These are phyloP conservation scores for Arxiozyma bovina DNA, from an alignment of 1,139 yeast species.

Conservation along the genomic window DNA sequence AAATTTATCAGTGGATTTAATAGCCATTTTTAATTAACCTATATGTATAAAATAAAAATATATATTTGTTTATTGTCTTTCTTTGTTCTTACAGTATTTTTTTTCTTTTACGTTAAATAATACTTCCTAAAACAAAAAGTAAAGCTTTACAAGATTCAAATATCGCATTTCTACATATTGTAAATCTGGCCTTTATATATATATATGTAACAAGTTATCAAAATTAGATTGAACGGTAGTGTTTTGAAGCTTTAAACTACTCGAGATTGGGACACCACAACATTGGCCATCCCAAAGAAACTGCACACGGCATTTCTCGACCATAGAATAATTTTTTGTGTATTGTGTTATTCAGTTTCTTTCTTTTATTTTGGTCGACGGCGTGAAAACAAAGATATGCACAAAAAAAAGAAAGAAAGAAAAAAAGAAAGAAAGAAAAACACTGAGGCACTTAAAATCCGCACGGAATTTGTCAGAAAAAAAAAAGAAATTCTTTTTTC, in stretches of 20 bases:
- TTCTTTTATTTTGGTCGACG: background rate
- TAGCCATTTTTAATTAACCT: conserved; percentile 15
- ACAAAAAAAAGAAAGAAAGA: too few relatives aligned
- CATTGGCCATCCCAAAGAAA: background rate
- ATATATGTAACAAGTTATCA: too few relatives aligned
- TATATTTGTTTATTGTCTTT: background rate
- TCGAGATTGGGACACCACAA: background rate
- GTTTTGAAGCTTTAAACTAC: too few relatives aligned
- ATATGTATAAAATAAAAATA: too few relatives aligned
- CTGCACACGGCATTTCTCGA: background rate
- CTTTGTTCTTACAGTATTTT: background rate
- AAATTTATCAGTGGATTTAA: conserved; percentile 34
- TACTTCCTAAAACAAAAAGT: too few relatives aligned
- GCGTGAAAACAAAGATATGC: too few relatives aligned
- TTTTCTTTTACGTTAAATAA: too few relatives aligned
- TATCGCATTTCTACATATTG: background rate
- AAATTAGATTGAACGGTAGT: background rate
- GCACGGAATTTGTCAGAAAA: background rate
- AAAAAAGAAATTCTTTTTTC: too few relatives aligned
- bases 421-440: too few relatives aligned
- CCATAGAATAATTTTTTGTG: background rate
- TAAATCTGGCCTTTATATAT: too few relatives aligned
- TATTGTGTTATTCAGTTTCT: background rate
- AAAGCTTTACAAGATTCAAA: background rate
- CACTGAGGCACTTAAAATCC: background rate